Evolutionary conservation across 1,284 basidiomycete species (phyloP), one percentile per base, ranked within the genome.

Genomic region (Microbotryum lychnidis-dioicae): DNA sequence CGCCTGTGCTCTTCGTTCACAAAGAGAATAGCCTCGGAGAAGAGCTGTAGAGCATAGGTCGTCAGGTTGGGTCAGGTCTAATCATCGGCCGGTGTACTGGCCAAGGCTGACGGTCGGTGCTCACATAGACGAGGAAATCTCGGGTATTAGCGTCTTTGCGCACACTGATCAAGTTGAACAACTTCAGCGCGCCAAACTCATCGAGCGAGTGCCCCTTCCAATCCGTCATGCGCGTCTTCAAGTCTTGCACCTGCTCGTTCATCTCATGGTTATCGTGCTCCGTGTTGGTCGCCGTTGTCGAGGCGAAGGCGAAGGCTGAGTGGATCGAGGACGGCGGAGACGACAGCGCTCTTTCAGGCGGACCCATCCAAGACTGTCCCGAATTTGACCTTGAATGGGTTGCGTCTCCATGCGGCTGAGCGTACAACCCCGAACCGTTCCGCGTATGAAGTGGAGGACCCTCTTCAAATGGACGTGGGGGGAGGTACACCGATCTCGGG

Each of bases 1-100:
- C 86, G 84, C 72, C 89, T 91, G 78, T 87, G 87, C 77, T 97
- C 93, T 74, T 97, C 94, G 25, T 89, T 84, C 18, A 97, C 89
- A 75, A 93, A 98, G 64, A 97, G 91, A 63, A 98, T 86, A 12
- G 94, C 94, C 73, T 97, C 90, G 71, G 87, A 86, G 82, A 97
- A 97, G 48, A 98, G 83, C 76, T 97, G 97, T 61, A 97, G 89
- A 73, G 87, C 89, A 94, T 93, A 44, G 37, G 12, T 14, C 29
- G 20, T 58, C 51, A 62, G 47, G 51, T 2, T 25, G 29, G 37
- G n/a, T 18, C 48, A 50, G 21, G 48, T 23, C 12, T 50, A 21
- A 16, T 21, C 48, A 20, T n/a, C 12, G 21, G 6, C 12, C 21
- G 48, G 16, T 18, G 48, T 27, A 20, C 27, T 23, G 48, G 14